phyloP scores from a whole-genome alignment of 805 yeast genomes.

The Metschnikowia lochheadii region DNA sequence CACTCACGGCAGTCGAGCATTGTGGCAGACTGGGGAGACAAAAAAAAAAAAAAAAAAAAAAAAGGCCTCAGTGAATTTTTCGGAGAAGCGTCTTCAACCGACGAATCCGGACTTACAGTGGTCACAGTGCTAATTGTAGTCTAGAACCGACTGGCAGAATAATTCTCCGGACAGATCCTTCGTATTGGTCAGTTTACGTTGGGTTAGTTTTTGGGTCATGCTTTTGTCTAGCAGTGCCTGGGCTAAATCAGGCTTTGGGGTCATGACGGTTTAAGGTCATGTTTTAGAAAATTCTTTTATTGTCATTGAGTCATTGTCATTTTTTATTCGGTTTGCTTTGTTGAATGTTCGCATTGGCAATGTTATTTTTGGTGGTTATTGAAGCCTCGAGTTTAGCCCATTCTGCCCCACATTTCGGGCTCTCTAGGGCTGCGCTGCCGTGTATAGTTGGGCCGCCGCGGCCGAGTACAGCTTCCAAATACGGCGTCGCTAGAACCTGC shows the following conservation, averaged over 20 bases:
- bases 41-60: conserved; percentile 1
- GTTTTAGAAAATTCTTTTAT: too few species aligned
- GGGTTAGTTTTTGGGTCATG: too few species aligned
- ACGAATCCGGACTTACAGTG: too few species aligned
- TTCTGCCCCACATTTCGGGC: conserved; percentile 3
- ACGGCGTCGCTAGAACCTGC: conserved; percentile 5
- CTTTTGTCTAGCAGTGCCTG: too few species aligned
- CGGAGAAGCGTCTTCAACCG: neutral
- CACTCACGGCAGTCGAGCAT: conserved; percentile 3
- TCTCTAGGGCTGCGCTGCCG: neutral
- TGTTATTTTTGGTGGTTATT: neutral
- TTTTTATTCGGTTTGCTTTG: neutral
- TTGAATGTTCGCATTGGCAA: neutral
- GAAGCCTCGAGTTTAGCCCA: neutral
- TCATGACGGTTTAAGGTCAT: too few species aligned
- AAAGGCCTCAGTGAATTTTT: neutral
- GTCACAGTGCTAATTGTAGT: too few species aligned
- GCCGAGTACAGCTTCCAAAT: neutral
- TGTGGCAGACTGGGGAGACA: neutral
- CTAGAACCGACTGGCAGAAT: too few species aligned
- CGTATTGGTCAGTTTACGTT: too few species aligned
- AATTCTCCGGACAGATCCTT: too few species aligned
- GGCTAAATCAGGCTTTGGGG: too few species aligned
- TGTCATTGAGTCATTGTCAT: too few species aligned
- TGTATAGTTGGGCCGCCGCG: neutral